Base-by-base conservation (phyloP, 78 protist genomes). In the Dictyostelium citrinum region DNA sequence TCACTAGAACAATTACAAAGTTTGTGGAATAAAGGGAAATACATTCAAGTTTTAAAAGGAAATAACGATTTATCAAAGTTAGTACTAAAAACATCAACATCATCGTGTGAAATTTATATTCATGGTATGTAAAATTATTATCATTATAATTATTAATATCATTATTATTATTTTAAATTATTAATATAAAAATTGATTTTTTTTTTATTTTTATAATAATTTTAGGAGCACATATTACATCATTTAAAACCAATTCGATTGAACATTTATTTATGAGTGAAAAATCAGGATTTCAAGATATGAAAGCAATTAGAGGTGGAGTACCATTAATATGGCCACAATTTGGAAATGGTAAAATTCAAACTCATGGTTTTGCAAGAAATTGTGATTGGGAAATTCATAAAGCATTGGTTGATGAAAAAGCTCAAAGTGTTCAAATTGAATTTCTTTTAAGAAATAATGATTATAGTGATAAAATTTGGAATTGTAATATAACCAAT, bases 311-410 rank as follows among this genome's bases (percentile, higher is more conserved):
- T 45, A 51, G 92, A 61, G 92, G 92, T 43, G 92, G 92, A 41
- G 24, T 86, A 58, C 92, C 92, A 74, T 49, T 86, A 3, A 76
- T 75, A 41, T 86, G 39, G 51, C 92, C 92, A 60, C 92, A 86
- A 77, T 86, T 86, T 86, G 92, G 92, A 45, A 76, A 82, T 22
- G 92, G 92, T 29, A 75, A 49, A 24, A 76, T 86, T 27, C 92
- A 86, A 64, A 70, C 81, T 41, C 92, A 86, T 61, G 92, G 92
- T 22, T 86, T 86, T 45, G 92, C 92, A 17, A 86, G 92, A 86
- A 86, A 86, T 64, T 43, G 43, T 8, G 81, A 86, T 58, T 86
- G 92, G 92, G 45, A 45, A 9, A 43, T 86, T 45, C 9, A 43
- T 12, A n/a, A 43, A 41, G 71, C 64, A 17, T 60, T 76, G 3